Evolutionary conservation across 176 grass and related monocot genomes (phyloP).

Genomic region (Oryza officinalis): DNA sequence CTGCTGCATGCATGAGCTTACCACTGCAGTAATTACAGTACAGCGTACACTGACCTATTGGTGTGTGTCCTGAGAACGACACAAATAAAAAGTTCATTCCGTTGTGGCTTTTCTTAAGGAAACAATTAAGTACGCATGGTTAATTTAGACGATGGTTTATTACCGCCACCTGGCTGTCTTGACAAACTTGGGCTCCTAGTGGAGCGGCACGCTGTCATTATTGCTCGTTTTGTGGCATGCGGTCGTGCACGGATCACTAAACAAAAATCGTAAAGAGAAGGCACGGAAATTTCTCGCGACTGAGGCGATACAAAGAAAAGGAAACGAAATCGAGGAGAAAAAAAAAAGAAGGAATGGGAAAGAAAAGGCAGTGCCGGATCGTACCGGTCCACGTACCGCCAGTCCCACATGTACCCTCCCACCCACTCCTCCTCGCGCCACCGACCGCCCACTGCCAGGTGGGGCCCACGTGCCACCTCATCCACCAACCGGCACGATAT

Average conservation of each 20-base stretch:
- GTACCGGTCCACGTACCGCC: constrained; percentile 48
- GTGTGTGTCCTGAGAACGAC: too few relatives aligned
- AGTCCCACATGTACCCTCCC: constrained; percentile 28
- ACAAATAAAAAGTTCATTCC: too few relatives aligned
- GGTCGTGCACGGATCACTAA: not conserved
- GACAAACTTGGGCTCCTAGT: not conserved
- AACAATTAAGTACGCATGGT: too few relatives aligned
- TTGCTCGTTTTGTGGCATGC: not conserved
- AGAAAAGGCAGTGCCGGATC: not conserved
- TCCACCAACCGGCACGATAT: constrained; percentile 1
- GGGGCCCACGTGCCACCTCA: not conserved
- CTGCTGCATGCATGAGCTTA: not conserved
- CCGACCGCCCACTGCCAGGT: not conserved
- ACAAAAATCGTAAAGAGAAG: not conserved
- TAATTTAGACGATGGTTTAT: too few relatives aligned
- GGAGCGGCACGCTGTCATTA: not conserved
- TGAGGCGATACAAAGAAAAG: not conserved
- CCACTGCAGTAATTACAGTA: not conserved
- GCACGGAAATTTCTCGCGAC: not conserved
- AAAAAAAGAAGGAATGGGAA: too few relatives aligned
- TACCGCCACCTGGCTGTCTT: not conserved
- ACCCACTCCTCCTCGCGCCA: not conserved
- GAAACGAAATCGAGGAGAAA: constrained; percentile 3
- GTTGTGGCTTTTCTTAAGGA: too few relatives aligned
- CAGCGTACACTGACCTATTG: too few relatives aligned